Evolutionary conservation across 306 rosid species (phyloP).

Genomic region (Cicer cuneatum): DNA sequence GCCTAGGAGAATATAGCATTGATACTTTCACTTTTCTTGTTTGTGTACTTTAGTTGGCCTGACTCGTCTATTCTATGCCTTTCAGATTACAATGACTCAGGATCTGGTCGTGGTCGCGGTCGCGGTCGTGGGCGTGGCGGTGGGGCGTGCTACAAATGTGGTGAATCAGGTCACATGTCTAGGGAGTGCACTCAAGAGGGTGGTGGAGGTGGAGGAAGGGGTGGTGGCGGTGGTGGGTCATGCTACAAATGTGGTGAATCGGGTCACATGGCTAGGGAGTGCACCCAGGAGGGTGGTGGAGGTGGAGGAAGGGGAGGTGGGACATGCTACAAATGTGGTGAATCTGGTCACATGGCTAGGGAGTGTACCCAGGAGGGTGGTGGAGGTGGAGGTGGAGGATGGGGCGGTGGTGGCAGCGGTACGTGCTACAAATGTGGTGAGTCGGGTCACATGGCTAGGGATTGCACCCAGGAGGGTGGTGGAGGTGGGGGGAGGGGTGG

Average conservation of each 20-base stretch:
- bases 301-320: background rate
- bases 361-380: constrained; percentile 16
- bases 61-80: constrained; percentile 37
- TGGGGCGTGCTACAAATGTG: constrained; percentile 11
- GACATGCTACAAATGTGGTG: background rate
- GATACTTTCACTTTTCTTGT: constrained; percentile 22
- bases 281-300: background rate
- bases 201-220: background rate
- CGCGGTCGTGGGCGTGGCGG: constrained; percentile 7
- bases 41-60: constrained; percentile 19
- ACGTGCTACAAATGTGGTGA: constrained; percentile 11
- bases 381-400: constrained; percentile 10
- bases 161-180: background rate
- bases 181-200: background rate
- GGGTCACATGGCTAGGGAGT: constrained; percentile 11
- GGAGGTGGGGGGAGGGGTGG: too few species aligned
- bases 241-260: constrained; percentile 11
- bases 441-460: constrained; percentile 29
- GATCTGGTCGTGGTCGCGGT: constrained; percentile 34
- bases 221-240: background rate
- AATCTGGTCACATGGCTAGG: constrained; percentile 21
- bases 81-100: constrained; percentile 41
- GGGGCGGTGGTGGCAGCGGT: background rate
- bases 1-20: background rate
- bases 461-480: background rate